Evolutionary conservation across 1,139 yeast genomes (phyloP), one percentile per base, ranked within the genome.

Genomic region (Zygosaccharomyces sapae): DNA sequence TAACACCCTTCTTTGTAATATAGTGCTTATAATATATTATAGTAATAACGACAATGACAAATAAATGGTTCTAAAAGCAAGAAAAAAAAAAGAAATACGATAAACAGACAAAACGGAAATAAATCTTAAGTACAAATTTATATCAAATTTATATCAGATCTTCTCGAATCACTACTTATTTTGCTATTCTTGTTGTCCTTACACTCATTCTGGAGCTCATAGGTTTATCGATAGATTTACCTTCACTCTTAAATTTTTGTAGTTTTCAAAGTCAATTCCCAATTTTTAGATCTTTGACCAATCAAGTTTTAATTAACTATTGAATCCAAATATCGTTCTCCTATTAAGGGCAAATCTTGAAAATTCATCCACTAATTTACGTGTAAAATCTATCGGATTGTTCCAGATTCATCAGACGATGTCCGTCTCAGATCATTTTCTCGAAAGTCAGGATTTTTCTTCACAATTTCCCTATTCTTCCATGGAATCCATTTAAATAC

Each of bases 401-500:
- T 55, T 81, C 86, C 25, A 74, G 74, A 48, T 74, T 73, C 13
- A 78, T 67, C 51, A 77, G 63, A 63, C 80, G 89, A 42, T 72
- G 72, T 1, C 82, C 86, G 2, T 66, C 70, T 12, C 67, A 66
- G 18, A 81, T 63, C 27, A 67, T 69, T 16, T 67, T 68, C 4
- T 68, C 55, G 6, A 66, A 68, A 65, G 30, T 60, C 48, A 3
- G 58, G 4, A 72, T 50, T 0, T 38, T 31, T 3, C n/a, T 61
- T 53, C 27, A 75, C 63, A 12, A 63, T 59, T 4, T 68, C 60
- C 7, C 66, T 65, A 10, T 74, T 70, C 3, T 61, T 66, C n/a
- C 64, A 65, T 1, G 81, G 79, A 54, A 75, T 77, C 86, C 86
- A 82, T 2, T 58, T 70, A 0, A 79, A 81, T 6, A 64, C 65